Evolutionary conservation across 2,329 filamentous ascomycete species (phyloP).

Genomic region (Fusarium veterinarium): DNA sequence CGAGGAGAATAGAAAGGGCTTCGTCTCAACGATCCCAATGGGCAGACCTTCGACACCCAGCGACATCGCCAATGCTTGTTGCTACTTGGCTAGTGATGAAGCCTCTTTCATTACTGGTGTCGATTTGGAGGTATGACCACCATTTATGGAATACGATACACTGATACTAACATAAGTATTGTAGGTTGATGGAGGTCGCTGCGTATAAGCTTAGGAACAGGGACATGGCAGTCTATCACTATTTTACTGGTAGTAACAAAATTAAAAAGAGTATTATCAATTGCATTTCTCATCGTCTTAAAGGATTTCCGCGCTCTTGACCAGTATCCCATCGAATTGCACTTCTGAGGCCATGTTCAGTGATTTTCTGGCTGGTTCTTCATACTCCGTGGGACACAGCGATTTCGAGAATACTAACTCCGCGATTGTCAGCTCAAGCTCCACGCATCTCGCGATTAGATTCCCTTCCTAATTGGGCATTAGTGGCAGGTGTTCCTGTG

Average conservation of each 20-base stretch:
- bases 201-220: neutral
- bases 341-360: accelerated
- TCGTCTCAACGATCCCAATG: slow-evolving; percentile 64
- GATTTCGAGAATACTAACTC: neutral
- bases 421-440: accelerated
- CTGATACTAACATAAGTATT: neutral
- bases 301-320: accelerated
- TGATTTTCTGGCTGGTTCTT: accelerated
- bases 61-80: slow-evolving; percentile 77
- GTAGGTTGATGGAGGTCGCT: slow-evolving; percentile 19
- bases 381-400: too few species aligned
- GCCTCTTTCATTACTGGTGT: slow-evolving; percentile 78
- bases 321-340: accelerated
- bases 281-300: accelerated
- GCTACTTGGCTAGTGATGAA: slow-evolving; percentile 79
- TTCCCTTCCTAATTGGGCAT: neutral
- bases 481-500: neutral
- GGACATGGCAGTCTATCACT: neutral
- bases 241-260: accelerated
- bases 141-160: accelerated
- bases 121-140: slow-evolving; percentile 63
- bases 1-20: slow-evolving; percentile 67
- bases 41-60: slow-evolving; percentile 54
- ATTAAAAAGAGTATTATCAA: accelerated
- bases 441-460: accelerated